Evolutionary conservation across 73 alveolate genomes (phyloP).

Genomic region (Symbiodinium pilosum): DNA sequence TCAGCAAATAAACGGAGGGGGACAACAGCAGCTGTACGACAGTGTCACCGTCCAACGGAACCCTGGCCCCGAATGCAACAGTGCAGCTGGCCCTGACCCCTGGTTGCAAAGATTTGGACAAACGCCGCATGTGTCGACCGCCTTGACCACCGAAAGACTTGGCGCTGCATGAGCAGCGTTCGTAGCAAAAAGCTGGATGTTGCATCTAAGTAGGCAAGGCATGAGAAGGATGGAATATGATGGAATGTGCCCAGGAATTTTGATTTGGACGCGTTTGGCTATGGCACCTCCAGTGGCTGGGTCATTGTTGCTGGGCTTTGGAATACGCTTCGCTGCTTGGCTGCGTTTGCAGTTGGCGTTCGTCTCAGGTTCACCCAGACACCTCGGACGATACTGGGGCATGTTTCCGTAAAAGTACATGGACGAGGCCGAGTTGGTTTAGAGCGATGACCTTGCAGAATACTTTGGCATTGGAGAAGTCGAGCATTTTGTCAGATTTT

Average conservation of each 20-base stretch:
- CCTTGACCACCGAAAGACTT: no score
- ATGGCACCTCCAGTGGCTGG: slow-evolving; percentile 23
- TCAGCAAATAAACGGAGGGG: not conserved
- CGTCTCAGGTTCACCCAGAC: not conserved
- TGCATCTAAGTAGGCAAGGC: no score
- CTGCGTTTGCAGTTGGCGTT: not conserved
- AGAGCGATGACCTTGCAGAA: no score
- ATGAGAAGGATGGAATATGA: no score
- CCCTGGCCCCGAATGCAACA: not conserved
- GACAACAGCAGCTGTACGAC: slow-evolving; percentile 15
- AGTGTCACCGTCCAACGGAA: not conserved
- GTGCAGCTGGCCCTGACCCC: not conserved
- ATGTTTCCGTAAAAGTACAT: not conserved
- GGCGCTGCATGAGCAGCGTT: no score
- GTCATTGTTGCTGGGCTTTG: not conserved
- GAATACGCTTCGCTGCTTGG: no score
- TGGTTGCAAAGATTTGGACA: not conserved
- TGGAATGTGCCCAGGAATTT: not conserved
- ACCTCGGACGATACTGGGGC: not conserved
- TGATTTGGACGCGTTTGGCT: not conserved
- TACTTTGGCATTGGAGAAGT: no score
- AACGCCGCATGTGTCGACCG: no score
- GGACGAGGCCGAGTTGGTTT: slow-evolving; percentile 1
- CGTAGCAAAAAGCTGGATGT: no score
- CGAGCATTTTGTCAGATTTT: no score